Conservation (phyloP, 805 yeast genomes). For the Cyberlindnera veronae region DNA sequence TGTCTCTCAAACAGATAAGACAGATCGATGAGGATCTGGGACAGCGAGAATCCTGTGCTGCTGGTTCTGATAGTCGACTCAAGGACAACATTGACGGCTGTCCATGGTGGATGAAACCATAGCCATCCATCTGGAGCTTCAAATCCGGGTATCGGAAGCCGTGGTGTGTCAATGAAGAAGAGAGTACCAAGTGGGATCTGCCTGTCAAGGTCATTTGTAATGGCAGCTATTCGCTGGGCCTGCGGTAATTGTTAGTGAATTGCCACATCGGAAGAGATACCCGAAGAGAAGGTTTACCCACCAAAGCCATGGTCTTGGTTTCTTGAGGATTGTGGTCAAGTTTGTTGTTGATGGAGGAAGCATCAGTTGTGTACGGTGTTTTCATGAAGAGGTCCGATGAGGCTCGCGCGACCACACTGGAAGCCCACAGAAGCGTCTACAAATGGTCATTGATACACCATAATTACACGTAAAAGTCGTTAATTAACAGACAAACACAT, state of each 20-base stretch:
- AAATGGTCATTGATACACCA: too few species aligned
- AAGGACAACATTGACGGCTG: conserved; percentile 12
- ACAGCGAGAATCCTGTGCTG: conserved; percentile 14
- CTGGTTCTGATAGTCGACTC: conserved; percentile 10
- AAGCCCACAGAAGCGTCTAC: too few species aligned
- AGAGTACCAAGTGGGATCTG: conserved; percentile 50
- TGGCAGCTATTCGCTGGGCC: conserved; percentile 16
- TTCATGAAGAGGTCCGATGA: too few species aligned
- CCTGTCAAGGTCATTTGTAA: conserved; percentile 17
- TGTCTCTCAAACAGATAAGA: conserved; percentile 40
- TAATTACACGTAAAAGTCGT: too few species aligned
- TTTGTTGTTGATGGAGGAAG: too few species aligned
- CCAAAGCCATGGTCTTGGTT: too few species aligned
- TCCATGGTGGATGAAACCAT: conserved; percentile 51
- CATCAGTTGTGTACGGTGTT: too few species aligned
- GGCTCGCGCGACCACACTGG: too few species aligned
- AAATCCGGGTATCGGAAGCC: conserved; percentile 34
- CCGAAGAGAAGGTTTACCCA: too few species aligned
- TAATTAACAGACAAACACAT: too few species aligned
- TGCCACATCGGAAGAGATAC: too few species aligned
- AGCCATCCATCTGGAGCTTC: conserved; percentile 45
- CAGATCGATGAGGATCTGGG: conserved; percentile 34
- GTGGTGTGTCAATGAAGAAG: conserved; percentile 41
- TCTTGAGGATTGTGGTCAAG: too few species aligned
- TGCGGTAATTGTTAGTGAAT: conserved; percentile 2